Evolutionary conservation across 345 rosid species (phyloP).

Genomic region (Gossypium arboreum): DNA sequence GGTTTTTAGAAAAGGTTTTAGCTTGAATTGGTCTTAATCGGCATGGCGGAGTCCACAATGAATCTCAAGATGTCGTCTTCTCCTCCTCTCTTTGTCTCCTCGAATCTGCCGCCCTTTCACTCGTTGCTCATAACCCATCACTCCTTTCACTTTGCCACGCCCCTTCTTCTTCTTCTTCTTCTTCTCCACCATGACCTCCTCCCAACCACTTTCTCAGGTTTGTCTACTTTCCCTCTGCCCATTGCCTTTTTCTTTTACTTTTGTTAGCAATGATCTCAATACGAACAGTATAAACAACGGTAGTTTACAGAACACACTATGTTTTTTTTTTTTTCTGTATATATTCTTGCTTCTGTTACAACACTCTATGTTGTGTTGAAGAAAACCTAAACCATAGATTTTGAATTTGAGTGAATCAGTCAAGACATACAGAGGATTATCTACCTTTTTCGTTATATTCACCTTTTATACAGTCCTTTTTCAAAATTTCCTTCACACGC

Average conservation of each 20-base stretch:
- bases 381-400: too few species aligned
- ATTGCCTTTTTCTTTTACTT: too few species aligned
- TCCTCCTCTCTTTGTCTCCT: neutral
- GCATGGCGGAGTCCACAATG: constrained; percentile 16
- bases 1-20: neutral
- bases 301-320: too few species aligned
- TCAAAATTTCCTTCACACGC: neutral
- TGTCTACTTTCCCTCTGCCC: neutral
- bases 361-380: too few species aligned
- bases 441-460: neutral
- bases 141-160: neutral
- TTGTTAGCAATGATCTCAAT: too few species aligned
- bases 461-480: neutral
- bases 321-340: too few species aligned
- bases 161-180: neutral
- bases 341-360: too few species aligned
- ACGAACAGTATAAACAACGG: too few species aligned
- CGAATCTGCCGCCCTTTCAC: neutral
- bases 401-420: too few species aligned
- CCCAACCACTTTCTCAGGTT: neutral
- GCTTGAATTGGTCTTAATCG: neutral
- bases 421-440: neutral
- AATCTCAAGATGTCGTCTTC: neutral
- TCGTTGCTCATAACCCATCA: neutral
- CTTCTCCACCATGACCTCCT: constrained; percentile 3